These are phyloP conservation scores for Dentiscutata heterogama DNA, from an alignment of 371 early-diverging fungal species.

Conservation along the genomic window DNA sequence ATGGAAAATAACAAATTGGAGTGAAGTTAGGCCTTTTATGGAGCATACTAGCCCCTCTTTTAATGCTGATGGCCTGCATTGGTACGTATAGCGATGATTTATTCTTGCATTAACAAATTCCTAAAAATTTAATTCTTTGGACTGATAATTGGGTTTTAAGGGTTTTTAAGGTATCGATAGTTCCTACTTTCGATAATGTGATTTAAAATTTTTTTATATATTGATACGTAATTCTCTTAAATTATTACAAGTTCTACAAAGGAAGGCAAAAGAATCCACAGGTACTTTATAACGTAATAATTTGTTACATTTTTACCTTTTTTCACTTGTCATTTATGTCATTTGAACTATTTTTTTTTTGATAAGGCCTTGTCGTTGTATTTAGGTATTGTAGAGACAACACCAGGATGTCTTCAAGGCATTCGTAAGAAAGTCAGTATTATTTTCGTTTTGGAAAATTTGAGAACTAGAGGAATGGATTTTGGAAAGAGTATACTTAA, in stretches of 20 bases:
- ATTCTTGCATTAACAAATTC: not conserved
- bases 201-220: not conserved
- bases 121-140: not conserved
- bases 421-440: constrained; percentile 61
- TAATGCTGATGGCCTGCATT: constrained; percentile 56
- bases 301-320: not conserved
- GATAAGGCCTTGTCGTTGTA: constrained; percentile 60
- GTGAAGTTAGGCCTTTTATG: constrained; percentile 54
- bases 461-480: constrained; percentile 61
- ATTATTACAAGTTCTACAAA: constrained; percentile 38
- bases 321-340: not conserved
- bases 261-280: constrained; percentile 42
- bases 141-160: constrained; percentile 1
- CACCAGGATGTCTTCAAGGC: constrained; percentile 56
- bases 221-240: not conserved
- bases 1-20: constrained; percentile 60
- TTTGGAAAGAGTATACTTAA: constrained; percentile 55
- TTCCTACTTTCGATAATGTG: not conserved
- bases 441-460: constrained; percentile 62
- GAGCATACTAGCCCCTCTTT: constrained; percentile 59
- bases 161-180: constrained; percentile 42
- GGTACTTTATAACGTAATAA: constrained; percentile 13
- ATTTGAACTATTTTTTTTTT: not conserved
- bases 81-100: constrained; percentile 48
- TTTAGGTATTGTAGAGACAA: constrained; percentile 63